These are phyloP conservation scores for Purshia tridentata DNA, from an alignment of 306 rosid genomes.

Conservation along the genomic window DNA sequence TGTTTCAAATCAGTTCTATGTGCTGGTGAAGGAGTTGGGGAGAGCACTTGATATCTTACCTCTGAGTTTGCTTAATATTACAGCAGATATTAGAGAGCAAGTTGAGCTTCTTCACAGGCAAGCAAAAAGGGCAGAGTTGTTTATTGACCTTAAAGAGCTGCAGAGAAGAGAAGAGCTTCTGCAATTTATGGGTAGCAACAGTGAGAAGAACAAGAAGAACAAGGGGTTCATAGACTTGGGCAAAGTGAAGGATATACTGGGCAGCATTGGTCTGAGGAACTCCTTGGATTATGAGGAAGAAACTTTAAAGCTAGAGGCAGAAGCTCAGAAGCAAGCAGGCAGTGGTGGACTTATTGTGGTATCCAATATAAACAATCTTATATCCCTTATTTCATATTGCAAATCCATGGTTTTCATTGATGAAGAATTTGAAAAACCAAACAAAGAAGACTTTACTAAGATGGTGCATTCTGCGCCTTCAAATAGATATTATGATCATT, in stretches of 20 bases:
- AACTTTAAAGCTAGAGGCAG: slow-evolving; percentile 69
- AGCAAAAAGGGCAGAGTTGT: slow-evolving; percentile 57
- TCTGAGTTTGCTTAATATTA: slow-evolving; percentile 59
- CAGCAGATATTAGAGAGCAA: slow-evolving; percentile 71
- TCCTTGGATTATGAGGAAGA: slow-evolving; percentile 68
- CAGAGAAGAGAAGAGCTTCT: slow-evolving; percentile 63
- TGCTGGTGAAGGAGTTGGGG: slow-evolving; percentile 77
- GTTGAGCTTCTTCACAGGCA: slow-evolving; percentile 83
- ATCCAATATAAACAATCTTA: slow-evolving; percentile 70
- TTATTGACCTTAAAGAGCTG: slow-evolving; percentile 52
- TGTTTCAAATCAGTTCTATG: slow-evolving; percentile 62
- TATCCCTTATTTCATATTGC: slow-evolving; percentile 62
- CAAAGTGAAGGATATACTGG: slow-evolving; percentile 53
- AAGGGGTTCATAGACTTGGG: slow-evolving; percentile 56
- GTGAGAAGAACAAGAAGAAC: slow-evolving; percentile 46
- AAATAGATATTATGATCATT: slow-evolving; percentile 32
- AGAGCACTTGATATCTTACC: slow-evolving; percentile 86
- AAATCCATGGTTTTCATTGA: slow-evolving; percentile 56
- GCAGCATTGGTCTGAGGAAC: slow-evolving; percentile 63
- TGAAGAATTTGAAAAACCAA: slow-evolving; percentile 34
- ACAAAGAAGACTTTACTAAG: slow-evolving; percentile 27
- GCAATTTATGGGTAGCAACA: slow-evolving; percentile 59
- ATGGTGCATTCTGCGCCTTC: slow-evolving; percentile 41
- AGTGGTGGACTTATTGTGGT: slow-evolving; percentile 81
- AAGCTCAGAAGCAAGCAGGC: slow-evolving; percentile 84